These are phyloP conservation scores for Moesziomyces sp. DNA, from an alignment of 1,284 basidiomycete species.

Conservation along the genomic window DNA sequence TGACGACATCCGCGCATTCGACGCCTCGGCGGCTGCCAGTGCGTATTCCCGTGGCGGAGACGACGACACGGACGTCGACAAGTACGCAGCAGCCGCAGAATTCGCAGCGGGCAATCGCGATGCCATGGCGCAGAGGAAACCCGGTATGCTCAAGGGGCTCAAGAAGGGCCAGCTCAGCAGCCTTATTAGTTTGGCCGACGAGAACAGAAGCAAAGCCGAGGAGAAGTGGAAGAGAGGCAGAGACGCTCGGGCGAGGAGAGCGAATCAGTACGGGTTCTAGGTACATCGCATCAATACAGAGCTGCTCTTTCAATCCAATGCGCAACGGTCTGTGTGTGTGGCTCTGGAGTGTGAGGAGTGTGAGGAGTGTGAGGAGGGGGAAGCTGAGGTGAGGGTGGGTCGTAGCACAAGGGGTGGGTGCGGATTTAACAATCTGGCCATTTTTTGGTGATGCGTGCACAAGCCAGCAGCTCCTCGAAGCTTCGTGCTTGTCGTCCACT, in stretches of 20 bases:
- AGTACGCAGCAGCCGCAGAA: conserved; percentile 40
- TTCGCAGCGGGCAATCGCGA: conserved; percentile 34
- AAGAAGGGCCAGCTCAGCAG: conserved; percentile 60
- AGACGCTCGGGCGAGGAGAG: conserved; percentile 18
- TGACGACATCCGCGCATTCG: conserved; percentile 30
- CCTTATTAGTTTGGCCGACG: conserved; percentile 56
- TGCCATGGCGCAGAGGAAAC: conserved; percentile 29
- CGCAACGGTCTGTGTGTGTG: background rate
- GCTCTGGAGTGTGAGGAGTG: conserved; percentile 2
- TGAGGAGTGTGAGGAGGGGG: background rate
- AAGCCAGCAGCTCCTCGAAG: conserved; percentile 19
- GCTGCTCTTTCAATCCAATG: no score
- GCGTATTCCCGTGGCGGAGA: conserved; percentile 14
- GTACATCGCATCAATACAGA: no score
- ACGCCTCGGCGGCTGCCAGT: conserved; percentile 50
- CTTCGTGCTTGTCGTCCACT: conserved; percentile 3
- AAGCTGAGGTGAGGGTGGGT: background rate
- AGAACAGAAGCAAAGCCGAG: conserved; percentile 55
- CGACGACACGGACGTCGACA: conserved; percentile 25
- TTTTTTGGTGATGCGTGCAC: conserved; percentile 8
- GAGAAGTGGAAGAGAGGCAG: conserved; percentile 52
- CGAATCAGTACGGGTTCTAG: conserved; percentile 35
- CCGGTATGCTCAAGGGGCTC: conserved; percentile 50
- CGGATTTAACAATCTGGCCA: no score
- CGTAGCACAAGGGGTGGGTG: background rate